Evolutionary conservation across 495 filamentous ascomycete species (phyloP).

Genomic region (Daldinia loculata): DNA sequence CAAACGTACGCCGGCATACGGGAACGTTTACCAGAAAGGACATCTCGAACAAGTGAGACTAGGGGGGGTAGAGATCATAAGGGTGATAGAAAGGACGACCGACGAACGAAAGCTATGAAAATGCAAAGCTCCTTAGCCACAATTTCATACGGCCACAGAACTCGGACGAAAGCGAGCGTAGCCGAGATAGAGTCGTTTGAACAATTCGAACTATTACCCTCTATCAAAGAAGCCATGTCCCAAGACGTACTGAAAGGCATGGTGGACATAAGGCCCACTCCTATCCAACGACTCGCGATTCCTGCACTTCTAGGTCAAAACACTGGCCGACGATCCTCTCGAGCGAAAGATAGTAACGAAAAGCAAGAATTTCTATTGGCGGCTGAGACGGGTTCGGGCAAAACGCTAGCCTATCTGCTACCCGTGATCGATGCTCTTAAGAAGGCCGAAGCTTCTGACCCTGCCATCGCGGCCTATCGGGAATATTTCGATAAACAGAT

Average conservation of each 20-base stretch:
- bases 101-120: constrained; percentile 80
- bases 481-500: constrained; percentile 56
- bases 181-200: constrained; percentile 77
- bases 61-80: constrained; percentile 44
- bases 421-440: constrained; percentile 86
- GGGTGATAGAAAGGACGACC: constrained; percentile 51
- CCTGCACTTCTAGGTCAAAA: constrained; percentile 71
- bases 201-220: constrained; percentile 75
- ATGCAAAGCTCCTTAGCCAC: constrained; percentile 85
- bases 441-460: constrained; percentile 71
- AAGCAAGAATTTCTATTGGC: constrained; percentile 84
- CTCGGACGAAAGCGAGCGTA: constrained; percentile 73
- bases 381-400: constrained; percentile 96
- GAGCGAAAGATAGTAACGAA: constrained; percentile 36
- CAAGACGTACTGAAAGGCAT: constrained; percentile 76
- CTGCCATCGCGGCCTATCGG: constrained; percentile 60
- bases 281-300: constrained; percentile 88
- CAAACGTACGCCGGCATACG: constrained; percentile 62
- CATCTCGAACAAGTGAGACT: constrained; percentile 39
- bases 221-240: constrained; percentile 75
- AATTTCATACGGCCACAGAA: constrained; percentile 76
- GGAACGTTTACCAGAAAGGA: constrained; percentile 48
- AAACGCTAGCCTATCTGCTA: constrained; percentile 90
- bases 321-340: constrained; percentile 27
- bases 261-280: constrained; percentile 77